A percentile compares a stretch with the other conserved stretches of the same genome.
Conservation (phyloP, 2,329 filamentous ascomycete species). For the Monosporascus sp. region DNA sequence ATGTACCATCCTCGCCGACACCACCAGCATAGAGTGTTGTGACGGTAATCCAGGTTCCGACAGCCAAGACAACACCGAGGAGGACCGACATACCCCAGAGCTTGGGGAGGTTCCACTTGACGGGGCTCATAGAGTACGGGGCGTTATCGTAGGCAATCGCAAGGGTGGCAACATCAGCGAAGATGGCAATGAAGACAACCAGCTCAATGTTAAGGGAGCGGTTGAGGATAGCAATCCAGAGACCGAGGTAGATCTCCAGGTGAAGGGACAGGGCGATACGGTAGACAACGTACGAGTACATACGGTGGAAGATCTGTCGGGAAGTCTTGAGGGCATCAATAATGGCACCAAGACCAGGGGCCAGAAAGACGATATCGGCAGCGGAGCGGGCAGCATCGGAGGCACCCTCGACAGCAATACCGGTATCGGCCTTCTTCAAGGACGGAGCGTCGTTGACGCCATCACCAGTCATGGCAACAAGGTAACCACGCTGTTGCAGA, state of each 20-base stretch:
- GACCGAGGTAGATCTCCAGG: slow-evolving; percentile 83
- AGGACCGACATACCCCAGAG: slow-evolving; percentile 89
- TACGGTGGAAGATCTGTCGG: slow-evolving; percentile 92
- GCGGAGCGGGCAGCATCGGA: slow-evolving; percentile 87
- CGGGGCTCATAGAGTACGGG: slow-evolving; percentile 75
- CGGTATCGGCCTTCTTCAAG: slow-evolving; percentile 91
- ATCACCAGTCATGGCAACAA: slow-evolving; percentile 94
- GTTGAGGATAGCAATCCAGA: slow-evolving; percentile 89
- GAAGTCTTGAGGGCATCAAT: slow-evolving; percentile 91
- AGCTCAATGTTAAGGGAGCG: slow-evolving; percentile 77
- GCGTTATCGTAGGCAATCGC: slow-evolving; percentile 93
- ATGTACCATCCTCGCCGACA: slow-evolving; percentile 22
- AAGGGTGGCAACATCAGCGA: slow-evolving; percentile 86
- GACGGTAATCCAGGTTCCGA: slow-evolving; percentile 84
- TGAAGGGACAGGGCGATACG: slow-evolving; percentile 89
- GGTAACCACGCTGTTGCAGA: slow-evolving; percentile 85
- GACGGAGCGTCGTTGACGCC: slow-evolving; percentile 93
- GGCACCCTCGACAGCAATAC: slow-evolving; percentile 89
- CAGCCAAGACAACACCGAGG: slow-evolving; percentile 72
- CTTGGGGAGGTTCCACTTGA: slow-evolving; percentile 94
- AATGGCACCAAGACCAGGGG: slow-evolving; percentile 84
- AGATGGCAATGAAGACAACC: slow-evolving; percentile 91
- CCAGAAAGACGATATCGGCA: slow-evolving; percentile 90
- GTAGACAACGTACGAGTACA: slow-evolving; percentile 95
- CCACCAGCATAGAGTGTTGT: slow-evolving; percentile 69